phyloP scores from a whole-genome alignment of 1,139 yeast species.

The Suhomyces wounanorum region DNA sequence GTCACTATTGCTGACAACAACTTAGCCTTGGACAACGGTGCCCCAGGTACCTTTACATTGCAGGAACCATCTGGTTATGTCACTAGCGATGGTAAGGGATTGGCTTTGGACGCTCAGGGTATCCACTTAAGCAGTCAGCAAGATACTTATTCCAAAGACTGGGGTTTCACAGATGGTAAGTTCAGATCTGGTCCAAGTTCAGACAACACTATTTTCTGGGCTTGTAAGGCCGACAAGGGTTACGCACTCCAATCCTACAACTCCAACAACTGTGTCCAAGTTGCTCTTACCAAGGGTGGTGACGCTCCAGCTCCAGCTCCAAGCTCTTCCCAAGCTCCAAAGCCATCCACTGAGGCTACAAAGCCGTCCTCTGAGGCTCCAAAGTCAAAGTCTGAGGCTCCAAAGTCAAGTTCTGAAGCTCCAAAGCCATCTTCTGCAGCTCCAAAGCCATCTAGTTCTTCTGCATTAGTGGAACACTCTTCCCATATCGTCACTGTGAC shows the following conservation, averaged over 20 bases:
- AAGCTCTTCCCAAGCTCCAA: constrained; percentile 6
- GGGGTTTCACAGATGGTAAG: constrained; percentile 28
- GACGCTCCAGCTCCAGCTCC: constrained; percentile 6
- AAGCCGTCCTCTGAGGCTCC: constrained; percentile 12
- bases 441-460: too few relatives aligned
- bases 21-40: constrained; percentile 23
- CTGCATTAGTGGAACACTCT: too few relatives aligned
- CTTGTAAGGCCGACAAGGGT: constrained; percentile 24
- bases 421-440: too few relatives aligned
- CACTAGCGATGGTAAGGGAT: constrained; percentile 22
- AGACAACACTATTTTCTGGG: constrained; percentile 25
- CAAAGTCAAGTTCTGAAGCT: constrained; percentile 9
- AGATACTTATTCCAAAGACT: constrained; percentile 28
- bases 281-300: constrained; percentile 16
- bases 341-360: constrained; percentile 7
- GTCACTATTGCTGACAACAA: constrained; percentile 22
- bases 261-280: constrained; percentile 19
- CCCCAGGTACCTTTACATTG: constrained; percentile 25
- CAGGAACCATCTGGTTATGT: constrained; percentile 35
- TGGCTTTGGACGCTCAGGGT: constrained; percentile 20
- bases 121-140: constrained; percentile 14
- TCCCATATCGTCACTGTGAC: constrained; percentile 20
- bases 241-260: constrained; percentile 15
- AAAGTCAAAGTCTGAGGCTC: constrained; percentile 9
- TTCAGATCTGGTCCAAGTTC: constrained; percentile 25